Evolutionary conservation across 2,329 filamentous ascomycete species (phyloP), one percentile per base, ranked within the genome.

Genomic region (Taxawa tesnikishii): DNA sequence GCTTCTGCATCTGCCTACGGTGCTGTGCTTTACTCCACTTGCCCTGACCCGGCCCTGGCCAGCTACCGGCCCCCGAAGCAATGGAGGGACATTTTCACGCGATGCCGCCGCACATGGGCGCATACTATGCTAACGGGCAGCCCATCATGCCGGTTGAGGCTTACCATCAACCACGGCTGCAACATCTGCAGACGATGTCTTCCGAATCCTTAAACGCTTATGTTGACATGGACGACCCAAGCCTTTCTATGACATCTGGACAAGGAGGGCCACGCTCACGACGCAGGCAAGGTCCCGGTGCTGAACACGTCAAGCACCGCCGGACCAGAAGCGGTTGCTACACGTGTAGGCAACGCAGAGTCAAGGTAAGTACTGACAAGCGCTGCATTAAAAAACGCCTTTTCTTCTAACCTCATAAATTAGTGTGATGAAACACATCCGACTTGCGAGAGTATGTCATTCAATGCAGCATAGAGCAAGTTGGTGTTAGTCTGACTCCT

Each of bases 291-390:
- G 34, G 42, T 8, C 39, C 38, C 21, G 46, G 50, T 10, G 38
- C 44, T n/a, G 82, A 92, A 39, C 78, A 81, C 49, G 80, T 92
- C 44, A 96, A 96, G 58, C 88, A 96, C 54, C 79, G 87, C 39
- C 75, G 90, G 44, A 96, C 90, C 26, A 72, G 90, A 46, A 94
- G 85, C 41, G 90, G 90, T 16, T 98, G 90, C 60, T 94, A 73
- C 51, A 96, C 87, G 28, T 98, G 90, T 57, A 73, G 90, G 37
- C 79, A 78, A 47, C 73, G 90, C 43, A 74, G 90, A 54, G 87
- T 96, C 31, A 96, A 78, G 65, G 70, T 73, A 50, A 40, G 43
- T 6, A 19, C 25, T 26, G 15, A n/a, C n/a, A n/a, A n/a, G n/a
- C n/a, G n/a, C n/a, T n/a, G n/a, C n/a, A n/a, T n/a, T n/a, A n/a